These are phyloP conservation scores for Albophoma yamanashiensis DNA, from an alignment of 2,329 filamentous ascomycete species.

Conservation along the genomic window DNA sequence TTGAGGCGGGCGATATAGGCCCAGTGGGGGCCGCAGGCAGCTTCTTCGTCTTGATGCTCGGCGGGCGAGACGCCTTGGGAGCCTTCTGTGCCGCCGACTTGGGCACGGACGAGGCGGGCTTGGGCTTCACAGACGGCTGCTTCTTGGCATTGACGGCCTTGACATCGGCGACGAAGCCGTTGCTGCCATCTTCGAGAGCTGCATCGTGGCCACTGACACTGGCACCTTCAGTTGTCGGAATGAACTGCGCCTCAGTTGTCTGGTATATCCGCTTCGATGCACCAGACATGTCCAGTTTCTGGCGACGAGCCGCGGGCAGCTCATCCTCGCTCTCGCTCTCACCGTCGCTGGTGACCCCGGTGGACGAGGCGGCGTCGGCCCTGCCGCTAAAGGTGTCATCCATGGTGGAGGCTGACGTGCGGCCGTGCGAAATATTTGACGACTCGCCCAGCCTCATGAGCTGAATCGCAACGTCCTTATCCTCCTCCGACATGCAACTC, in stretches of 20 bases:
- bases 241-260: conserved; percentile 42
- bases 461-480: conserved; percentile 87
- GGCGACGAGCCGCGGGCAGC: conserved; percentile 45
- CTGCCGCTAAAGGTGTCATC: conserved; percentile 90
- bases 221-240: conserved; percentile 38
- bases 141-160: conserved; percentile 29
- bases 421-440: conserved; percentile 85
- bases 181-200: conserved; percentile 20
- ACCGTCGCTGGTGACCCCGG: conserved; percentile 70
- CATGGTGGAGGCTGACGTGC: conserved; percentile 84
- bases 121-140: conserved; percentile 28
- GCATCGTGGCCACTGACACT: conserved; percentile 23
- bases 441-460: conserved; percentile 92
- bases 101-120: conserved; percentile 18
- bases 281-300: conserved; percentile 38
- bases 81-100: conserved; percentile 28
- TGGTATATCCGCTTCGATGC: conserved; percentile 35
- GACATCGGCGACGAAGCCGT: conserved; percentile 24
- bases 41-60: conserved; percentile 41
- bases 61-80: conserved; percentile 30
- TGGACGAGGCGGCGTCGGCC: conserved; percentile 76
- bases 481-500: conserved; percentile 93
- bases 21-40: conserved; percentile 23
- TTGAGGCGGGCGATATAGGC: conserved; percentile 53
- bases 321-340: conserved; percentile 58